Percentiles rank a stretch among this genome's conserved stretches.
Evolutionary conservation across 2,329 filamentous ascomycete species (phyloP).

Genomic region (Juglanconis oblonga): DNA sequence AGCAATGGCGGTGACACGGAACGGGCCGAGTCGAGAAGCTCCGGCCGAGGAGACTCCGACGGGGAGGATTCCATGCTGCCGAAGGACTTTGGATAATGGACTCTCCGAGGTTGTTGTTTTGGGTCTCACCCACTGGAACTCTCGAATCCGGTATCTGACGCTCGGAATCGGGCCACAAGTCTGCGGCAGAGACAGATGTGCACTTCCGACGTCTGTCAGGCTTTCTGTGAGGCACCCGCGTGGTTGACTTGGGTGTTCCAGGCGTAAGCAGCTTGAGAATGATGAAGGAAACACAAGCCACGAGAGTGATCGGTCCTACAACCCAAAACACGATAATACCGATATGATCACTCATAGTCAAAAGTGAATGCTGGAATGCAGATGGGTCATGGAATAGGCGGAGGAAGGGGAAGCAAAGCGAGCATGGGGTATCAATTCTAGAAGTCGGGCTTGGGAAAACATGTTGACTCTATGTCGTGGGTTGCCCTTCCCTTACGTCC

Average conservation of each 20-base stretch:
- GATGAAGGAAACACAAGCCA: constrained; percentile 10
- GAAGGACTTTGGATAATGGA: background rate
- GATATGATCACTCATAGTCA: constrained; percentile 15
- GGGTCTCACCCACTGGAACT: background rate
- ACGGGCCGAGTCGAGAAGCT: constrained; percentile 27
- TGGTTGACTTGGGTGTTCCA: background rate
- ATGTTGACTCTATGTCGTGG: constrained; percentile 2
- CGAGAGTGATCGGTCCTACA: constrained; percentile 9
- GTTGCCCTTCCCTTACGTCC: constrained; percentile 8
- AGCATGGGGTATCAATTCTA: constrained; percentile 18
- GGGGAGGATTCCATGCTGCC: constrained; percentile 33
- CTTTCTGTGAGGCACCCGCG: background rate
- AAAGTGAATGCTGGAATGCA: constrained; percentile 14
- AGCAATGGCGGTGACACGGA: background rate
- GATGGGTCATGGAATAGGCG: background rate
- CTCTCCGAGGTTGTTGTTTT: background rate
- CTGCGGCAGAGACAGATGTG: constrained; percentile 8
- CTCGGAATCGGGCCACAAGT: constrained; percentile 36
- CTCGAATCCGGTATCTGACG: background rate
- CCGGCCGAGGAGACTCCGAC: constrained; percentile 27
- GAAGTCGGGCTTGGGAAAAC: background rate
- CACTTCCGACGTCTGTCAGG: background rate
- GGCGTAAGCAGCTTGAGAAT: constrained; percentile 6
- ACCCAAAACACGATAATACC: constrained; percentile 11
- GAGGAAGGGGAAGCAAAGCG: constrained; percentile 1